Percentiles rank a stretch among this genome's conserved stretches.
Evolutionary conservation across 345 rosid genomes (phyloP).

Genomic region (Erysimum cheiranthoides): DNA sequence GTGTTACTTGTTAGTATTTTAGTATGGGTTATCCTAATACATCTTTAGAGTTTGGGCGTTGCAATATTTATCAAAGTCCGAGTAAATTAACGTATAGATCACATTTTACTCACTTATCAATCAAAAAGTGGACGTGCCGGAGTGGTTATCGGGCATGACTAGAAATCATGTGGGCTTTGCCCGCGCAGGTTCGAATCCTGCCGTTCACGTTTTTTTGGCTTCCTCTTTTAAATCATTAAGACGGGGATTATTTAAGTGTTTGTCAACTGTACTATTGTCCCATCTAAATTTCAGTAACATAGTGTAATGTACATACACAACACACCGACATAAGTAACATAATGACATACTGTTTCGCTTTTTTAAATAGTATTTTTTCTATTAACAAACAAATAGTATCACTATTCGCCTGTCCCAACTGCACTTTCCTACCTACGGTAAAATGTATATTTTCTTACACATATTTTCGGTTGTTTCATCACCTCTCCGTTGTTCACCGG

Average conservation of each 20-base stretch:
- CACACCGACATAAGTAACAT: too few species aligned
- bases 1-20: background rate
- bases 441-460: background rate
- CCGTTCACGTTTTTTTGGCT: constrained; percentile 37
- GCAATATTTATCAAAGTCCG: background rate
- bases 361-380: too few species aligned
- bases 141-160: constrained; percentile 81
- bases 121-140: constrained; percentile 40
- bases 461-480: too few species aligned
- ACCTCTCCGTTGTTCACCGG: background rate
- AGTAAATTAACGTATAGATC: too few species aligned
- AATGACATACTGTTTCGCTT: too few species aligned
- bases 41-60: background rate
- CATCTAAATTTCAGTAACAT: background rate
- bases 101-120: too few species aligned
- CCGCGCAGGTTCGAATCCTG: constrained; percentile 95
- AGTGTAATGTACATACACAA: too few species aligned
- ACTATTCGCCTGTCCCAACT: too few species aligned
- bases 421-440: too few species aligned
- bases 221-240: too few species aligned
- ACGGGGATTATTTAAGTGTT: too few species aligned
- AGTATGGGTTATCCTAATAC: background rate
- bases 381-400: too few species aligned
- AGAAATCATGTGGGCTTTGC: constrained; percentile 94
- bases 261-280: background rate